These are phyloP conservation scores for Kwoniella bestiolae DNA, from an alignment of 768 basidiomycete genomes.

Conservation along the genomic window DNA sequence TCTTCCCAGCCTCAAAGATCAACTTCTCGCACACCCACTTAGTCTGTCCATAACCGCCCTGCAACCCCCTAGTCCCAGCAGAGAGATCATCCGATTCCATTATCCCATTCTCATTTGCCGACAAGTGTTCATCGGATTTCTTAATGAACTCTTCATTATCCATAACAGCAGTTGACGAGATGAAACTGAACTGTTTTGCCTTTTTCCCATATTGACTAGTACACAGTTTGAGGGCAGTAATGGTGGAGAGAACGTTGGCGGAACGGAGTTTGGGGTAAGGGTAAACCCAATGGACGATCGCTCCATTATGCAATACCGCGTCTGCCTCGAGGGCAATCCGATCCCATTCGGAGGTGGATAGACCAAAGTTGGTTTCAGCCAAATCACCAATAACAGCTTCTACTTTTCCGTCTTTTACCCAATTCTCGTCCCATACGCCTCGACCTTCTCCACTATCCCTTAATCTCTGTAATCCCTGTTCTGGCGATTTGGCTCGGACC, in stretches of 20 bases:
- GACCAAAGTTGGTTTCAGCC: slow-evolving; percentile 72
- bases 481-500: slow-evolving; percentile 72
- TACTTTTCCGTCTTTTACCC: slow-evolving; percentile 70
- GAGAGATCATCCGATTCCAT: slow-evolving; percentile 88
- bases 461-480: slow-evolving; percentile 71
- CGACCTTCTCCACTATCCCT: slow-evolving; percentile 74
- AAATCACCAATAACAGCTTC: slow-evolving; percentile 87
- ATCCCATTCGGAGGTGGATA: slow-evolving; percentile 69
- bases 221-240: slow-evolving; percentile 80
- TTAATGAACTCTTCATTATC: slow-evolving; percentile 89
- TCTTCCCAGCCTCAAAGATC: slow-evolving; percentile 83
- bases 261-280: slow-evolving; percentile 90
- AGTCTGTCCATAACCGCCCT: slow-evolving; percentile 93
- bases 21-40: slow-evolving; percentile 99
- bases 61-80: slow-evolving; percentile 72
- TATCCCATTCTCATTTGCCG: slow-evolving; percentile 66
- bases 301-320: slow-evolving; percentile 90
- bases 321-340: slow-evolving; percentile 74
- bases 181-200: slow-evolving; percentile 81
- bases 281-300: slow-evolving; percentile 99
- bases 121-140: slow-evolving; percentile 72
- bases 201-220: slow-evolving; percentile 56
- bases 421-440: slow-evolving; percentile 84
- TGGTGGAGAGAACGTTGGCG: slow-evolving; percentile 88
- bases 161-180: slow-evolving; percentile 93